Evolutionary conservation across 768 basidiomycete species (phyloP).

Genomic region (Neoboletus magnificus): DNA sequence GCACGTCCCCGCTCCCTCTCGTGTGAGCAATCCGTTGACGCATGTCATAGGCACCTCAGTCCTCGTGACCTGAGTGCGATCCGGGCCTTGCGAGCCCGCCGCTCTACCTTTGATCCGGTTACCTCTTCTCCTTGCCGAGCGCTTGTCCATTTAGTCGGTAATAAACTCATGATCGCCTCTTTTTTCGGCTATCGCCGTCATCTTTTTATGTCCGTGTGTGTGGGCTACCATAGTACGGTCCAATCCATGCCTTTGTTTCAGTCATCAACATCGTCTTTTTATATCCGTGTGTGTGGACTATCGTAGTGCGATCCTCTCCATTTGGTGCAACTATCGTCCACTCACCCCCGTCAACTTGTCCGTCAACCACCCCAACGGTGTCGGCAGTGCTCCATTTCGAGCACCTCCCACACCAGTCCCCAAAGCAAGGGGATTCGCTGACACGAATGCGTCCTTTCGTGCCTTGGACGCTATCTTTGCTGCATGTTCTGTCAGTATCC

Average conservation of each 20-base stretch:
- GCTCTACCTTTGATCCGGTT: background rate
- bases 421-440: slow-evolving; percentile 80
- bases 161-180: background rate
- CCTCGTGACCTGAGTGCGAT: slow-evolving; percentile 16
- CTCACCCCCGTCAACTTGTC: slow-evolving; percentile 68
- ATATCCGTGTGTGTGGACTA: background rate
- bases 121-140: background rate
- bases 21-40: slow-evolving; percentile 2
- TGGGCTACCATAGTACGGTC: slow-evolving; percentile 1
- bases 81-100: background rate
- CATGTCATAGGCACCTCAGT: slow-evolving; percentile 24
- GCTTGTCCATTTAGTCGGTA: background rate
- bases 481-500: slow-evolving; percentile 30
- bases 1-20: slow-evolving; percentile 36
- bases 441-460: slow-evolving; percentile 72
- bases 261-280: background rate
- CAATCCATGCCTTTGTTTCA: background rate
- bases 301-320: slow-evolving; percentile 1
- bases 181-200: background rate
- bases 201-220: background rate
- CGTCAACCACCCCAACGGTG: slow-evolving; percentile 78
- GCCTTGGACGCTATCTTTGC: slow-evolving; percentile 68
- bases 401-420: slow-evolving; percentile 60
- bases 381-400: slow-evolving; percentile 58
- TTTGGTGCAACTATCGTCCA: slow-evolving; percentile 34